These are phyloP conservation scores for Pythium phragmiticola DNA, from an alignment of 352 stramenopile species.

Conservation along the genomic window DNA sequence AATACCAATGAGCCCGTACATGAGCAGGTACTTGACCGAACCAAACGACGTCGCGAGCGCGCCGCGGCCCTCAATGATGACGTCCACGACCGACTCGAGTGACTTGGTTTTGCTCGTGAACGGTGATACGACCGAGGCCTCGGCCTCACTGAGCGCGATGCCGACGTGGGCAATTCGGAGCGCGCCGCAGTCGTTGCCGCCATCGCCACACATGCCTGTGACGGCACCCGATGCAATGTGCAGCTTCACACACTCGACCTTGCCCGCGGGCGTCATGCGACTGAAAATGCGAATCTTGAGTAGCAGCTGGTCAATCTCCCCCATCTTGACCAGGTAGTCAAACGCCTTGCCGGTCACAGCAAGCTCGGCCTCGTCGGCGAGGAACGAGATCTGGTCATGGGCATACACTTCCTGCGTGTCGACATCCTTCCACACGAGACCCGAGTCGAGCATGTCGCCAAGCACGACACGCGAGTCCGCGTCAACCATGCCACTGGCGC, in stretches of 20 bases:
- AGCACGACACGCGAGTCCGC: slow-evolving; percentile 49
- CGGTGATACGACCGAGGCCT: slow-evolving; percentile 81
- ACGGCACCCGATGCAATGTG: slow-evolving; percentile 56
- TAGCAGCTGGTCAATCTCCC: slow-evolving; percentile 54
- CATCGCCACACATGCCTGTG: slow-evolving; percentile 83
- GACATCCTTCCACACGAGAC: slow-evolving; percentile 65
- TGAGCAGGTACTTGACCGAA: slow-evolving; percentile 86
- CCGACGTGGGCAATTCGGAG: slow-evolving; percentile 91
- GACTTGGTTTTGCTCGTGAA: slow-evolving; percentile 83
- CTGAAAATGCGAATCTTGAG: slow-evolving; percentile 77
- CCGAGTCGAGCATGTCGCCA: slow-evolving; percentile 50
- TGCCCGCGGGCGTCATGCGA: slow-evolving; percentile 71
- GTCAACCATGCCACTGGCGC: slow-evolving; percentile 60
- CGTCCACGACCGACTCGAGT: slow-evolving; percentile 76
- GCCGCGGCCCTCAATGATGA: slow-evolving; percentile 86
- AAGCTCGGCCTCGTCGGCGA: slow-evolving; percentile 33
- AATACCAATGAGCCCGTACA: slow-evolving; percentile 59
- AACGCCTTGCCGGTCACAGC: slow-evolving; percentile 76
- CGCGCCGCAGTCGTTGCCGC: slow-evolving; percentile 91
- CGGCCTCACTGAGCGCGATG: slow-evolving; percentile 86
- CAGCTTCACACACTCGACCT: slow-evolving; percentile 64
- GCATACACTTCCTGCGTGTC: slow-evolving; percentile 20
- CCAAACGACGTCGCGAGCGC: slow-evolving; percentile 82
- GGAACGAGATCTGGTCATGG: not conserved
- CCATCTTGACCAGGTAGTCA: slow-evolving; percentile 62